Evolutionary conservation across 1,139 yeast species (phyloP), one percentile per base, ranked within the genome.

Genomic region (Schwanniomyces etchellsii): DNA sequence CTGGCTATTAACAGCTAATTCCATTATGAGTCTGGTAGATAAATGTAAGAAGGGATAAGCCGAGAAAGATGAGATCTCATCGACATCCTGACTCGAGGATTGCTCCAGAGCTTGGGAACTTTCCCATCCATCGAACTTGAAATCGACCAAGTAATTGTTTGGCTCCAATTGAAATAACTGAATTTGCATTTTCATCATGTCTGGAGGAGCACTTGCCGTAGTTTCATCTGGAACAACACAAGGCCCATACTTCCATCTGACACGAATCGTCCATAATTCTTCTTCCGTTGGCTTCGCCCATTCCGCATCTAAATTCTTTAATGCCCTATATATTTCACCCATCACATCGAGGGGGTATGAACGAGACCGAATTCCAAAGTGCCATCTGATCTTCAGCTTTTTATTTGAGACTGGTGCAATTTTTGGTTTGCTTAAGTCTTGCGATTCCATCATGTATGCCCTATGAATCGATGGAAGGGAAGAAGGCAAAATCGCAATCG

Each of bases 91-190:
- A 42, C 50, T 48, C 26, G 44, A 24, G 28, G 34, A 25, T 14
- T 27, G 22, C 11, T 24, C 21, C 26, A 28, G 36, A 23, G 37
- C 42, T 18, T 39, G 38, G 26, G 57, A 45, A 26, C 51, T 59
- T 48, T 88, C 96, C 95, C 96, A 91, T 4, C 98, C 98, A 50
- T 91, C 97, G 54, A 91, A 91, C 58, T 91, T 91, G 64, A 93
- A 93, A 55, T 93, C 99, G 17, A 93, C 98, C 38, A 91, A 68
- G 51, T 91, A 91, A 52, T 91, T 91, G 55, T 91, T 89, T 29
- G 95, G 95, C 52, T 93, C 98, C 40, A 91, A 71, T 54, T 91
- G 97, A 60, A 89, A 91, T 38, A 91, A 70, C 55, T 93, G 99
- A 39, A 91, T 91, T 48, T 89, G 93, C 96, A 91, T 89, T 61